A percentile compares a stretch with the other conserved stretches of the same genome.
Conservation (phyloP, 83 land plant species). For the Isoetes engelmannii region DNA sequence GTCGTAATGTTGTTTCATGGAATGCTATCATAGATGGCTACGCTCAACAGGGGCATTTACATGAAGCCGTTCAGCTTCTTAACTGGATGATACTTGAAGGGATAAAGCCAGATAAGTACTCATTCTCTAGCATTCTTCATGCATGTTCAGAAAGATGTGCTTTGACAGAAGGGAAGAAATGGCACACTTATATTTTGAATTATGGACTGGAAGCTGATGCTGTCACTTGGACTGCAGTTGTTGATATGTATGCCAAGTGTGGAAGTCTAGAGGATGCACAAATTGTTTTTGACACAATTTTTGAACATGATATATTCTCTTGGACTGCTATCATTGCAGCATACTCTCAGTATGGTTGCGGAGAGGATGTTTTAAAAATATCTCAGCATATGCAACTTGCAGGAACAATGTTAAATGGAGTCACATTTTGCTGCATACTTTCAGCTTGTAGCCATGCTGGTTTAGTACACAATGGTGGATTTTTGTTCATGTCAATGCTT, state of each 20-base stretch:
- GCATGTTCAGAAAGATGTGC: no score
- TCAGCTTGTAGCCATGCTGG: slow-evolving; percentile 19
- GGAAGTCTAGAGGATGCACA: slow-evolving; percentile 10
- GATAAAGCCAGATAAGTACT: not conserved
- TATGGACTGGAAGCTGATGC: no score
- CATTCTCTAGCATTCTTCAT: slow-evolving; percentile 1
- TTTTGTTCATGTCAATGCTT: slow-evolving; percentile 8
- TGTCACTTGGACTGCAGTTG: slow-evolving; percentile 6
- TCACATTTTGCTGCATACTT: slow-evolving; percentile 7
- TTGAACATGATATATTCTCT: slow-evolving; percentile 8
- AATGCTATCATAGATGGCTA: slow-evolving; percentile 12
- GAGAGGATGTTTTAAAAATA: slow-evolving; percentile 5
- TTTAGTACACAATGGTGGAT: slow-evolving; percentile 6
- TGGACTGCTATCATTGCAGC: slow-evolving; percentile 18
- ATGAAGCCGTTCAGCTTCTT: not conserved
- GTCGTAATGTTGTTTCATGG: slow-evolving; percentile 13
- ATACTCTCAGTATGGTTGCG: slow-evolving; percentile 19
- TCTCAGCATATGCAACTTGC: slow-evolving; percentile 4
- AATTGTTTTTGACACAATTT: slow-evolving; percentile 4
- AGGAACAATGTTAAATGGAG: not conserved
- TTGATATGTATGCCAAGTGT: slow-evolving; percentile 22
- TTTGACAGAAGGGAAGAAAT: no score
- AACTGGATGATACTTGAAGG: slow-evolving; percentile 1
- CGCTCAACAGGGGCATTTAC: not conserved
- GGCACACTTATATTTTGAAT: no score